phyloP scores from a whole-genome alignment of 2,329 filamentous ascomycete species.

The Graphilbum sp. region DNA sequence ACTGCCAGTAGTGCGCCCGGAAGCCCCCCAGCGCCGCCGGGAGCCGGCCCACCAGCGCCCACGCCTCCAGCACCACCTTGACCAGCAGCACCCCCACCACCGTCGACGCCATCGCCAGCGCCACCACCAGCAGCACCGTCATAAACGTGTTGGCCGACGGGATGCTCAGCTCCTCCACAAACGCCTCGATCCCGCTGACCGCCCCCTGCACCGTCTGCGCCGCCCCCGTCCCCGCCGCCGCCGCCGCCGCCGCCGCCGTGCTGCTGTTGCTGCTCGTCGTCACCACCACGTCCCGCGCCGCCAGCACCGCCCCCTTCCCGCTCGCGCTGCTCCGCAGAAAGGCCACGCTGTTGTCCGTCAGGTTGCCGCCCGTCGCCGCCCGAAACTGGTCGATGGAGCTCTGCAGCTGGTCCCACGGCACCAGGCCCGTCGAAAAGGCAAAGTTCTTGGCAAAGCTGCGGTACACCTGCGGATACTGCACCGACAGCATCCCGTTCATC shows the following conservation, averaged over 20 bases:
- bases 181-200: conserved; percentile 66
- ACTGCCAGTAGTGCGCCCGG: conserved; percentile 91
- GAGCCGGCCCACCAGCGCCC: conserved; percentile 80
- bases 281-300: conserved; percentile 11
- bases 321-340: too few relatives aligned
- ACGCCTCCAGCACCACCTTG: conserved; percentile 81
- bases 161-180: conserved; percentile 68
- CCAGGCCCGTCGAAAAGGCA: conserved; percentile 70
- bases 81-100: conserved; percentile 74
- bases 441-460: conserved; percentile 86
- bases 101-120: conserved; percentile 70
- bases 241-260: conserved; percentile 10
- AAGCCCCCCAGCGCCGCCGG: conserved; percentile 67
- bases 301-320: conserved; percentile 59
- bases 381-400: conserved; percentile 73
- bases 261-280: conserved; percentile 27
- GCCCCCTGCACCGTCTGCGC: conserved; percentile 19
- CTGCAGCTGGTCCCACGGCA: conserved; percentile 73
- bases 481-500: conserved; percentile 90
- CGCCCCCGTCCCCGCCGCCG: conserved; percentile 9
- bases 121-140: conserved; percentile 79
- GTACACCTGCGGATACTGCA: conserved; percentile 75
- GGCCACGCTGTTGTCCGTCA: conserved; percentile 61
- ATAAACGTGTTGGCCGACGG: conserved; percentile 89
- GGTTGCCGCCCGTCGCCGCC: conserved; percentile 63